Evolutionary conservation across 371 early-diverging fungal species (phyloP).

Genomic region (Capillidium heterosporum): DNA sequence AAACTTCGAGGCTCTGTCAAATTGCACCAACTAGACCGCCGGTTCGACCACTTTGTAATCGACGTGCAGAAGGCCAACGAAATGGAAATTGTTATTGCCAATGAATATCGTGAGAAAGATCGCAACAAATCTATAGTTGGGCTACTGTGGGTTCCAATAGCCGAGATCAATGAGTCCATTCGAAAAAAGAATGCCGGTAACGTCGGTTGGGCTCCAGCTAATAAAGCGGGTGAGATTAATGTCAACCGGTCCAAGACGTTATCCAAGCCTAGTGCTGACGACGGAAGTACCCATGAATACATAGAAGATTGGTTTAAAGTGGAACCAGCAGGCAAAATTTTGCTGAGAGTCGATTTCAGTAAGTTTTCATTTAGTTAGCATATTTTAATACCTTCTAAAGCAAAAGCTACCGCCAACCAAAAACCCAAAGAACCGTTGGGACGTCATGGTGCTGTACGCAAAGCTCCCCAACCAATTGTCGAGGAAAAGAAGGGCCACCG

Average conservation of each 20-base stretch:
- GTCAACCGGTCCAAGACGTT: constrained; percentile 4
- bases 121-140: constrained; percentile 40
- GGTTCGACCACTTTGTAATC: constrained; percentile 70
- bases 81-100: constrained; percentile 68
- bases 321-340: constrained; percentile 20
- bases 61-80: constrained; percentile 78
- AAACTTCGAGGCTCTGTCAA: constrained; percentile 47
- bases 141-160: constrained; percentile 62
- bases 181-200: constrained; percentile 32
- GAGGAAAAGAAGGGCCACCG: constrained; percentile 70
- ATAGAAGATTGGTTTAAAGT: constrained; percentile 14
- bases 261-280: constrained; percentile 6
- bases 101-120: constrained; percentile 36
- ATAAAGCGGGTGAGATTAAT: background rate
- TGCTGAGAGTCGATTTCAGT: constrained; percentile 7
- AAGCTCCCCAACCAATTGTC: constrained; percentile 46
- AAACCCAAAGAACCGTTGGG: constrained; percentile 21
- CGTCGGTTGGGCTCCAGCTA: constrained; percentile 4
- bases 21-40: constrained; percentile 39
- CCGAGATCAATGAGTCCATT: constrained; percentile 57
- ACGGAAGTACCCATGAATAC: constrained; percentile 11
- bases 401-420: background rate
- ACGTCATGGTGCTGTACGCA: constrained; percentile 77
- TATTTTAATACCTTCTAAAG: background rate
- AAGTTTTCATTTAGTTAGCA: background rate